Percentiles rank a stretch among this genome's conserved stretches.
These are phyloP conservation scores for Fusarium piperis DNA, from an alignment of 2,329 filamentous ascomycete species.

Conservation along the genomic window DNA sequence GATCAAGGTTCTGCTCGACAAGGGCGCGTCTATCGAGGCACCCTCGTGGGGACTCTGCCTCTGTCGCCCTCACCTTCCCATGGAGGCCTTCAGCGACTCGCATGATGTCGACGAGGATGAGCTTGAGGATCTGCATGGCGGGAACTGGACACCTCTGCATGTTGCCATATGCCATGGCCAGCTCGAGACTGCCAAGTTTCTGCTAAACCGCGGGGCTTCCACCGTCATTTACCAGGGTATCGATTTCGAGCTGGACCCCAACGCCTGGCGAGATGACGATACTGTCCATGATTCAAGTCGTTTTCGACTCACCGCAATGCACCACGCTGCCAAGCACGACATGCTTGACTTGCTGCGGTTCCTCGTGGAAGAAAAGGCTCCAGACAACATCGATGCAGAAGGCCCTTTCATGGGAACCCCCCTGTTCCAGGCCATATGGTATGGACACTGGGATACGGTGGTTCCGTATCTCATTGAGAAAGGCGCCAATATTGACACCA, in stretches of 20 bases:
- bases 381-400: constrained; percentile 33
- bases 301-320: constrained; percentile 40
- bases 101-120: constrained; percentile 41
- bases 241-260: constrained; percentile 37
- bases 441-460: constrained; percentile 39
- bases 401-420: constrained; percentile 42
- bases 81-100: constrained; percentile 39
- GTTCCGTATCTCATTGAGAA: constrained; percentile 42
- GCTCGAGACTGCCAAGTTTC: constrained; percentile 37
- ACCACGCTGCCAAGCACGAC: constrained; percentile 36
- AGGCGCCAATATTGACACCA: constrained; percentile 38
- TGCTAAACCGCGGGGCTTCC: constrained; percentile 38
- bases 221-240: constrained; percentile 39
- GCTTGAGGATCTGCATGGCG: constrained; percentile 41
- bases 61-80: constrained; percentile 41
- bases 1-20: constrained; percentile 38
- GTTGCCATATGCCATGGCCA: constrained; percentile 41
- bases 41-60: constrained; percentile 41
- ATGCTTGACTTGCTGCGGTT: constrained; percentile 34
- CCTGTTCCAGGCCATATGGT: constrained; percentile 41
- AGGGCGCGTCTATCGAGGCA: constrained; percentile 37
- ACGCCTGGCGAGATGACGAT: constrained; percentile 36
- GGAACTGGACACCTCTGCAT: constrained; percentile 43
- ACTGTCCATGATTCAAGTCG: constrained; percentile 25
- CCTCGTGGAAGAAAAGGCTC: constrained; percentile 30